These are phyloP conservation scores for Beauveria brongniartii DNA, from an alignment of 2,329 filamentous ascomycete species.

Conservation along the genomic window DNA sequence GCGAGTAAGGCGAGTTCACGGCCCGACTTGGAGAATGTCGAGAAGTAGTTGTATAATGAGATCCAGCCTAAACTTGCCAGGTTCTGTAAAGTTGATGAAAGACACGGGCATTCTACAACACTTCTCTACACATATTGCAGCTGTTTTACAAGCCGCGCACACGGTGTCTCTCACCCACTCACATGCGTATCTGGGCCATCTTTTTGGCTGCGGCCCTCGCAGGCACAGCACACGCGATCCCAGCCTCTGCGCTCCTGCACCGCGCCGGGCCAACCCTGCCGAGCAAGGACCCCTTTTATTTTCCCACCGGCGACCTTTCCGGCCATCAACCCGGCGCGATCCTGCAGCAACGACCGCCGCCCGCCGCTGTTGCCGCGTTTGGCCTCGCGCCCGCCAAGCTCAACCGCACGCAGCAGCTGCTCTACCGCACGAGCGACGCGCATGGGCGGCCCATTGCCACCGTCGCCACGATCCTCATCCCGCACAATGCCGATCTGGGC, in stretches of 20 bases:
- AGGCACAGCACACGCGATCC: not conserved
- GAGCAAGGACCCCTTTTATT: slow-evolving; percentile 15
- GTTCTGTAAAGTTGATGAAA: not conserved
- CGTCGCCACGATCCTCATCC: slow-evolving; percentile 30
- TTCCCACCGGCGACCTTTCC: slow-evolving; percentile 4
- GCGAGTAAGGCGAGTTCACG: too few relatives aligned
- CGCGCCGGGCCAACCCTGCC: slow-evolving; percentile 20
- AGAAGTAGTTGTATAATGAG: not conserved
- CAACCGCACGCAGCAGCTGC: slow-evolving; percentile 22
- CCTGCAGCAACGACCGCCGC: slow-evolving; percentile 11
- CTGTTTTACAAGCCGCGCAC: not conserved
- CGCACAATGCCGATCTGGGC: slow-evolving; percentile 19
- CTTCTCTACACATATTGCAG: not conserved
- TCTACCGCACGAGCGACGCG: slow-evolving; percentile 32
- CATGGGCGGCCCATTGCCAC: slow-evolving; percentile 26
- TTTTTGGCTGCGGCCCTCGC: not conserved
- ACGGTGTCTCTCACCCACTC: not conserved
- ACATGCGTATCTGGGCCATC: not conserved
- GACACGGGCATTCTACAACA: not conserved
- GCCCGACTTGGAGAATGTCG: not conserved
- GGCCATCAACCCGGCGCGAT: slow-evolving; percentile 11
- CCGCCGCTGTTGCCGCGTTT: slow-evolving; percentile 11
- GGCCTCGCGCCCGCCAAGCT: slow-evolving; percentile 16
- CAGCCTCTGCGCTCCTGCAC: not conserved
- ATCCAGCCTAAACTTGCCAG: not conserved